A percentile compares a stretch with the other conserved stretches of the same genome.
phyloP scores from a whole-genome alignment of 768 basidiomycete species.

The Tubosaeta sp. region DNA sequence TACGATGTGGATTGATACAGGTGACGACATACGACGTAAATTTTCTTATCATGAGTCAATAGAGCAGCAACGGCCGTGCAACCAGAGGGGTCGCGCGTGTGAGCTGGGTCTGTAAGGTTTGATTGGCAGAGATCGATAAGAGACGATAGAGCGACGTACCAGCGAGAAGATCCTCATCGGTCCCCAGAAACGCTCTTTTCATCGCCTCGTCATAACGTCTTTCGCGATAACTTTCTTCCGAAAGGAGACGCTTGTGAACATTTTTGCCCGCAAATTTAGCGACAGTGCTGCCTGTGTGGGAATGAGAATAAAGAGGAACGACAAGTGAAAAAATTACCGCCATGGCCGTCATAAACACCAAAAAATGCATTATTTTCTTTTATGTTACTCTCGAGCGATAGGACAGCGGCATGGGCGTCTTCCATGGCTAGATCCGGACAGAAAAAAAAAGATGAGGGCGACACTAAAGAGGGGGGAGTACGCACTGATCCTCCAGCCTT shows the following conservation, averaged over 20 bases:
- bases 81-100: constrained; percentile 89
- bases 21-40: constrained; percentile 64
- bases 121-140: constrained; percentile 1
- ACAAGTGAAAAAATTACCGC: constrained; percentile 51
- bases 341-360: constrained; percentile 97
- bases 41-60: constrained; percentile 70
- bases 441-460: not conserved
- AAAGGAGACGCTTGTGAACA: constrained; percentile 70
- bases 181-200: constrained; percentile 87
- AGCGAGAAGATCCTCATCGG: constrained; percentile 89
- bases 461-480: constrained; percentile 16
- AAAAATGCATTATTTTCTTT: constrained; percentile 73
- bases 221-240: constrained; percentile 68
- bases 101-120: constrained; percentile 63
- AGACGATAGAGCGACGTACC: constrained; percentile 43
- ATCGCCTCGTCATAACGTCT: constrained; percentile 72
- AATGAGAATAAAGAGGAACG: not conserved
- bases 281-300: constrained; percentile 64
- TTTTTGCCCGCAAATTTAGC: constrained; percentile 83
- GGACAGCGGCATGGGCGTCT: constrained; percentile 80
- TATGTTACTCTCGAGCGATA: constrained; percentile 57
- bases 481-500: constrained; percentile 98
- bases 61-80: constrained; percentile 93
- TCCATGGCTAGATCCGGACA: constrained; percentile 75
- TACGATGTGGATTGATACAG: not conserved